Evolutionary conservation across 257 asterid species (phyloP), one percentile per base, ranked within the genome.

Genomic region (Petunia axillaris): DNA sequence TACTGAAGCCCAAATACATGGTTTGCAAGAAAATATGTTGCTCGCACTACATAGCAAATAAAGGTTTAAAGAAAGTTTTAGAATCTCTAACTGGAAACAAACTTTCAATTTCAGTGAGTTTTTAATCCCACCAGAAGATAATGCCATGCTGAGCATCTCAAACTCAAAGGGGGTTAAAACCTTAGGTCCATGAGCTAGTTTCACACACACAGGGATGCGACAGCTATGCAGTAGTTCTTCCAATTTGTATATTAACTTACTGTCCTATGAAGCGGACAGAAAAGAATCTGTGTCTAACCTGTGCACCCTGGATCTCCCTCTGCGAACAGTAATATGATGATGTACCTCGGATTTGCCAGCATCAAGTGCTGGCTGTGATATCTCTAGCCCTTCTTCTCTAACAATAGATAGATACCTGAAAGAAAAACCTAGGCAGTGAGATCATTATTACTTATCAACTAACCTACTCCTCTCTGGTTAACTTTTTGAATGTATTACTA

Each of bases 341-440:
- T 94, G 95, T 82, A 94, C 86, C 85, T 85, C 89, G 1, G 99
- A 95, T 84, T 80, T 89, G 1, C 81, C 64, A 48, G 87, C 83
- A 79, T 91, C 97, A 39, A 94, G 90, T 60, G 85, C 98, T 0
- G 98, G 98, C 74, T 94, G 98, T 16, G 98, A 94, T 68, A 94
- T 92, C 64, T 91, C 97, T 36, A 94, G 88, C 4, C 97, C 97
- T 84, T 94, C 98, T 81, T 87, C 92, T 85, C 86, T 87, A 25
- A 92, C 77, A 68, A 94, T 91, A 11, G 91, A 84, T 78, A 94
- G 4, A 71, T 92, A 94, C 89, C 99, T 95, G 85, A 43, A 71
- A 8, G 79, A 58, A 38, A 85, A 11, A 6, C 35, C 1, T 11
- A 5, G 7, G 36, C 78, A 50, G 78, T 50, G 78, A 73, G 63